These are phyloP conservation scores for Solanum appendiculatum DNA, from an alignment of 257 asterid genomes.

Conservation along the genomic window DNA sequence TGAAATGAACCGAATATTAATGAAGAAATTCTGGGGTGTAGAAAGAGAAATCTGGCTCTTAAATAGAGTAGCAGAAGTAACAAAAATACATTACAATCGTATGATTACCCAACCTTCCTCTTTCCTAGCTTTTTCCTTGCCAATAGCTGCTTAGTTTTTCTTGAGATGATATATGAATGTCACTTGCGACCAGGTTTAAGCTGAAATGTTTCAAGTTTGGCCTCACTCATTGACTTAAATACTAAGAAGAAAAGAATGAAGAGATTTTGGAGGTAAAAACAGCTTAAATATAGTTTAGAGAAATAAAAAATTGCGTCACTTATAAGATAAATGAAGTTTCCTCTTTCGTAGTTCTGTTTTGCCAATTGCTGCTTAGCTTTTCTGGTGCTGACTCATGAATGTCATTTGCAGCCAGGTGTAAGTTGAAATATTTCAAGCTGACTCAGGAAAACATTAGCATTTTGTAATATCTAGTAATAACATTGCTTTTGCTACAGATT, in stretches of 20 bases:
- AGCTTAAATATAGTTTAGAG: not conserved
- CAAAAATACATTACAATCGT: not conserved
- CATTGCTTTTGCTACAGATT: constrained; percentile 45
- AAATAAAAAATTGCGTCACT: not conserved
- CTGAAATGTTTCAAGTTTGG: not conserved
- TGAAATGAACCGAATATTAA: not conserved
- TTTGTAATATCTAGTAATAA: not conserved
- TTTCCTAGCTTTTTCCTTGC: not conserved
- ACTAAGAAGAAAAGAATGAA: not conserved
- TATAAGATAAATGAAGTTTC: not conserved
- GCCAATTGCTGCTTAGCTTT: not conserved
- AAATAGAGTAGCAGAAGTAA: not conserved
- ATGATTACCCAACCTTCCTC: not conserved
- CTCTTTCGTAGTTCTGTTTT: not conserved
- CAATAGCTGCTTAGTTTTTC: not conserved
- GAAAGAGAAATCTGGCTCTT: not conserved
- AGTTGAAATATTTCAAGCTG: not conserved
- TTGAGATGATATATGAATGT: not conserved
- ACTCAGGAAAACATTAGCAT: not conserved
- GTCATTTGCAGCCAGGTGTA: not conserved
- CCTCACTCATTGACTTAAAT: not conserved
- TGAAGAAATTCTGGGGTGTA: not conserved
- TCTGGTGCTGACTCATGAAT: not conserved
- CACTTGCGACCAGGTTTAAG: not conserved
- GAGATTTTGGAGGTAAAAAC: not conserved